Evolutionary conservation across 495 filamentous ascomycete genomes (phyloP).

Genomic region (Tetracladium setigerum): DNA sequence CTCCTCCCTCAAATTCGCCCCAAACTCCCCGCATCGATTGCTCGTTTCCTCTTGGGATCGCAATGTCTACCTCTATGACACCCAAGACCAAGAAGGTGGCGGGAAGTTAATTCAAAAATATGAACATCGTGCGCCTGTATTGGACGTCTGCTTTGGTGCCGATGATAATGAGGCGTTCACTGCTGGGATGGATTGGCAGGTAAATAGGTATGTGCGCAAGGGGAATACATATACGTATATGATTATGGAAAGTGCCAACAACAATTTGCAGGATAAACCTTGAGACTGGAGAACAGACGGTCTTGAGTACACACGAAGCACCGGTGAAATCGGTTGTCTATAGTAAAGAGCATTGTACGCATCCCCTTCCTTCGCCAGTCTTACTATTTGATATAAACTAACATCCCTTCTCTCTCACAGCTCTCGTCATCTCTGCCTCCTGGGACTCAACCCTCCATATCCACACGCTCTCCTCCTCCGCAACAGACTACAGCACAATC

Average conservation of each 20-base stretch:
- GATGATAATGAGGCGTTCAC: conserved; percentile 76
- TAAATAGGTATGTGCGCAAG: conserved; percentile 54
- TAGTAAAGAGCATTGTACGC: conserved; percentile 60
- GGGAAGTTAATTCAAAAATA: conserved; percentile 62
- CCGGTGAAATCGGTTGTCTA: conserved; percentile 80
- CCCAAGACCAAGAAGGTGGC: conserved; percentile 48
- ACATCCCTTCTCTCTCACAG: conserved; percentile 3
- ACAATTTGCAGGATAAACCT: conserved; percentile 56
- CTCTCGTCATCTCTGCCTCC: conserved; percentile 76
- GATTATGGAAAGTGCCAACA: background rate
- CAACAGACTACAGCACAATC: conserved; percentile 39
- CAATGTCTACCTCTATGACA: conserved; percentile 84
- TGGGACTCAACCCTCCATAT: conserved; percentile 91
- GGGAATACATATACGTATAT: background rate
- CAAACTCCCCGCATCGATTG: conserved; percentile 55
- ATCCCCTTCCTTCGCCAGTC: background rate
- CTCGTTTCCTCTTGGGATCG: conserved; percentile 94
- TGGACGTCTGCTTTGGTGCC: conserved; percentile 86
- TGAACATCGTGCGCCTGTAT: conserved; percentile 76
- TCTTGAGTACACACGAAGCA: conserved; percentile 68
- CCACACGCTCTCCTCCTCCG: conserved; percentile 48
- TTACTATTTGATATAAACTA: background rate
- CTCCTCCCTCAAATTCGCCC: conserved; percentile 78
- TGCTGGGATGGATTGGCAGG: conserved; percentile 77
- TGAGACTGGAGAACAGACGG: conserved; percentile 58